Conservation (phyloP, 768 basidiomycete genomes). For the Brasilioporus rufonigricans region DNA sequence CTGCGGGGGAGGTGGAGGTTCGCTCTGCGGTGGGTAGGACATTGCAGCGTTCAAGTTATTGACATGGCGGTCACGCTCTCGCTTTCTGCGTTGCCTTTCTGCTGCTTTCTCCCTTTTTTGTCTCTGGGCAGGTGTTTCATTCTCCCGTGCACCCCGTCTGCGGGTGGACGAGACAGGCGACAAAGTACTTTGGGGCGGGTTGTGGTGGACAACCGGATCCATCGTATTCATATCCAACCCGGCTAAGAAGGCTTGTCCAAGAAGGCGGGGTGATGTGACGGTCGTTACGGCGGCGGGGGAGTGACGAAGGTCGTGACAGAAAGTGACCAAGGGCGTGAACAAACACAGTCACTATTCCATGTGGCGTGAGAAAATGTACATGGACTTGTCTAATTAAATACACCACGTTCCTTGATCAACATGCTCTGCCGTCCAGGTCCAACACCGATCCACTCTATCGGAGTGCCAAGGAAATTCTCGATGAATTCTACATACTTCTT, state of each 20-base stretch:
- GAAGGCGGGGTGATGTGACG: constrained; percentile 29
- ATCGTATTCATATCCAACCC: constrained; percentile 30
- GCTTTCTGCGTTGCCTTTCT: constrained; percentile 79
- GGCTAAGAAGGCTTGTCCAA: constrained; percentile 10
- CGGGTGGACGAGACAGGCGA: constrained; percentile 35
- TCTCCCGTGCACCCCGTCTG: constrained; percentile 59
- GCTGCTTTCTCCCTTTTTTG: constrained; percentile 85
- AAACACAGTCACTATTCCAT: constrained; percentile 19
- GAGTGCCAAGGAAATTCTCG: constrained; percentile 68
- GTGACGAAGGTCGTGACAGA: constrained; percentile 35
- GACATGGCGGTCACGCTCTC: constrained; percentile 62
- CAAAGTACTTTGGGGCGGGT: constrained; percentile 31
- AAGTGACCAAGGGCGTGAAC: constrained; percentile 27
- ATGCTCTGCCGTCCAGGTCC: constrained; percentile 86
- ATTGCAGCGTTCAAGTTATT: constrained; percentile 42
- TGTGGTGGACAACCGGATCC: constrained; percentile 35
- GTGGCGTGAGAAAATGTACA: constrained; percentile 25
- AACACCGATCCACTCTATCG: constrained; percentile 90
- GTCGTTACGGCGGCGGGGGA: constrained; percentile 34
- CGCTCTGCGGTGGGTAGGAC: constrained; percentile 36
- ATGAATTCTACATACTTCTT: constrained; percentile 85
- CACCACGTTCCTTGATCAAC: constrained; percentile 35
- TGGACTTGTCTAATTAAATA: constrained; percentile 20
- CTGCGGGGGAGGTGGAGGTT: constrained; percentile 33
- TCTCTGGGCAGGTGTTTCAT: constrained; percentile 71